Conservation (phyloP, 75 land plant species). For the Adiantum capillusveneris region DNA sequence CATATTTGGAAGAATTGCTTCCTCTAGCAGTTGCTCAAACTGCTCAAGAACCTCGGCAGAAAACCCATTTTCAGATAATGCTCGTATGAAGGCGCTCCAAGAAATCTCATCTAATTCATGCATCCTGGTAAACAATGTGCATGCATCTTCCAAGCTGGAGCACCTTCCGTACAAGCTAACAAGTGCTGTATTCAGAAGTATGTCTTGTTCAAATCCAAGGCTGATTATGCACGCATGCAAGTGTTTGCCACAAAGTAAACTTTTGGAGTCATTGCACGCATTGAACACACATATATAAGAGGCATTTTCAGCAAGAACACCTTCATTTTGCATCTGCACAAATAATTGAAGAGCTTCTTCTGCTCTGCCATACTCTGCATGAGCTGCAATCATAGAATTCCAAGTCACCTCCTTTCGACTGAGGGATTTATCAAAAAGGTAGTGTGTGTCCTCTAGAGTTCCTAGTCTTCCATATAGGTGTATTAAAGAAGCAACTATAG, state of each 20-base stretch:
- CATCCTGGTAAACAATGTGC: slow-evolving; percentile 31
- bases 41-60: slow-evolving; percentile 50
- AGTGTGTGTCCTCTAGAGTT: no score
- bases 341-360: neutral
- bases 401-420: no score
- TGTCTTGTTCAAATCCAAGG: neutral
- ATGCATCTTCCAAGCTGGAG: slow-evolving; percentile 43
- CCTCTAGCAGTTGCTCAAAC: slow-evolving; percentile 38
- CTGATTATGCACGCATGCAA: slow-evolving; percentile 7
- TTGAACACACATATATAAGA: slow-evolving; percentile 4
- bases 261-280: slow-evolving; percentile 1
- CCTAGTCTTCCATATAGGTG: no score
- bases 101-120: slow-evolving; percentile 39
- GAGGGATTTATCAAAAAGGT: no score
- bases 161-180: slow-evolving; percentile 57
- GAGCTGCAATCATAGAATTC: neutral
- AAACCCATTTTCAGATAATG: slow-evolving; percentile 50
- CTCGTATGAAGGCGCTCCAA: slow-evolving; percentile 63
- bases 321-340: neutral
- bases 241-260: slow-evolving; percentile 2
- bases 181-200: slow-evolving; percentile 53
- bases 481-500: no score
- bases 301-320: slow-evolving; percentile 5
- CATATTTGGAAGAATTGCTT: slow-evolving; percentile 4
- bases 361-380: neutral